Base-by-base conservation (phyloP, 2,329 filamentous ascomycete species). In the Claviceps capensis region DNA sequence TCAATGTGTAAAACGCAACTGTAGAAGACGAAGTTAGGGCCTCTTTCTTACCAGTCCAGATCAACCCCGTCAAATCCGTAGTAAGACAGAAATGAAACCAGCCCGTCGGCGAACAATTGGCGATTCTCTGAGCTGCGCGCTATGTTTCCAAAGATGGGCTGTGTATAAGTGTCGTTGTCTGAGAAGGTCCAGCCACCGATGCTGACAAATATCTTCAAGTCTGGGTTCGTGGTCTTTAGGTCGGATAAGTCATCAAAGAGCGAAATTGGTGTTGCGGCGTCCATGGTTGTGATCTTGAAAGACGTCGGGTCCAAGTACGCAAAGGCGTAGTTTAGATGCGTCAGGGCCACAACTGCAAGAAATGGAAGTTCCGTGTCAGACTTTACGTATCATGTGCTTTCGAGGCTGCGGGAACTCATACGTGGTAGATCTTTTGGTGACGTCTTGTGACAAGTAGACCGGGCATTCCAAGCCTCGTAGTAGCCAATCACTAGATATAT, bases 21-120 rank as follows among this genome's bases (percentile, higher is more conserved):
- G 40, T 9, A 42, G 11, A 19, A 42, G 6, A n/a, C 16, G 2
- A 17, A 40, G 4, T 19, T 4, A 22, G 11, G 3, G 17, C 19
- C 22, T 43, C 2, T 11, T 23, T 30, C 22, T 46, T 69, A 66
- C 72, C 72, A 76, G 55, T 76, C 69, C 5, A 51, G 3, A 23
- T 51, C 49, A n/a, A 46, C 41, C 1, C 49, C 49, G 53, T 71
- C 67, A 49, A 76, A 73, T 2, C 62, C 62, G 55, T 72, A 73
- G 6, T 60, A 65, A 1, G 57, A 36, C 58, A 76, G 62, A 55
- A 76, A 75, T 1, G 52, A 47, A 2, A 67, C 52, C 0, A 73
- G 54, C 0, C 62, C 66, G 1, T 59, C 53, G 51, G 69, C 63
- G 55, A 76, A 76, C 0, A 54, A 56, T 0, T 66, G 2, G 8